Base-by-base conservation (phyloP, 169 alveolate genomes). In the Amoebophrya sp. region DNA sequence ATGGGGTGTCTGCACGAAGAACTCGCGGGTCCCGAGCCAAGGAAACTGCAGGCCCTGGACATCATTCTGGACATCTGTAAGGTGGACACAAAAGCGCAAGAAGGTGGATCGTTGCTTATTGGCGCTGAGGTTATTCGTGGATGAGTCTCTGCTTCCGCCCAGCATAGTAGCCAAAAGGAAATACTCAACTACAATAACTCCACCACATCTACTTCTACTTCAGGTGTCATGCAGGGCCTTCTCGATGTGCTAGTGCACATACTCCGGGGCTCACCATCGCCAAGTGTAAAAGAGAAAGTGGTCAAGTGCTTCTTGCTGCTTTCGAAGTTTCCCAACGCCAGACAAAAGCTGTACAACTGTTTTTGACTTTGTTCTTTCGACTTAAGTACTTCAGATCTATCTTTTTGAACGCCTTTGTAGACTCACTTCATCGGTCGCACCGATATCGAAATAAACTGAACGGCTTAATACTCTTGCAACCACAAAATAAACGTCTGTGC, bases 141-240 rank as follows among this genome's bases (percentile, higher is more conserved):
- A n/a, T n/a, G n/a, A n/a, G n/a, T n/a, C n/a, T n/a, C n/a, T n/a
- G n/a, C n/a, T n/a, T n/a, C n/a, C n/a, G n/a, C n/a, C n/a, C n/a
- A n/a, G n/a, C n/a, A n/a, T n/a, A n/a, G n/a, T n/a, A n/a, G n/a
- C n/a, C n/a, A n/a, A n/a, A n/a, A n/a, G n/a, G n/a, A n/a, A n/a
- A n/a, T n/a, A n/a, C n/a, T n/a, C n/a, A n/a, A n/a, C n/a, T n/a
- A n/a, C n/a, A n/a, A n/a, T n/a, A n/a, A n/a, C 66, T 47, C 18
- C 66, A 47, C 29, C 7, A 47, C 29, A 47, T 47, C 66, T 12
- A 47, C 66, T 47, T 47, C 66, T 47, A 47, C 66, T 18, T 12
- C 66, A 47, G n/a, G n/a, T n/a, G n/a, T n/a, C n/a, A n/a, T n/a
- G 83, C 83, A 66, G 83, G 83, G 83, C 10, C 83, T 66, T 7